These are phyloP conservation scores for Yamadazyma pseudoaaseri DNA, from an alignment of 1,139 yeast species.

Conservation along the genomic window DNA sequence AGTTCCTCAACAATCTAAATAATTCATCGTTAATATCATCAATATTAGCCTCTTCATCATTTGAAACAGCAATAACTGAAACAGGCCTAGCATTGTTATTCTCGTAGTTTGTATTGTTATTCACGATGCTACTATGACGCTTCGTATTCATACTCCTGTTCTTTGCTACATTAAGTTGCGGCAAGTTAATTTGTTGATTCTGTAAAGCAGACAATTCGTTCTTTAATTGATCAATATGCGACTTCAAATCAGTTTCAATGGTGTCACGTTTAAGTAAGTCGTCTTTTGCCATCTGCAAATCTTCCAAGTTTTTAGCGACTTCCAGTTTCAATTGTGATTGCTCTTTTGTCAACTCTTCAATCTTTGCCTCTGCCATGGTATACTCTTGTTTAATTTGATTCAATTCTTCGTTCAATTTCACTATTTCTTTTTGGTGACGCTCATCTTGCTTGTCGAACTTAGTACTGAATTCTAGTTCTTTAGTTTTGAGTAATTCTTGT, in stretches of 20 bases:
- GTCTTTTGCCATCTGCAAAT: slow-evolving; percentile 61
- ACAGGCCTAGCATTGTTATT: slow-evolving; percentile 43
- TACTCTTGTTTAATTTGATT: slow-evolving; percentile 57
- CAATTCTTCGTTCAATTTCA: slow-evolving; percentile 57
- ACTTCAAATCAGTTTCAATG: slow-evolving; percentile 67
- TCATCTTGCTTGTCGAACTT: slow-evolving; percentile 44
- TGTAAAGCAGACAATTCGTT: slow-evolving; percentile 58
- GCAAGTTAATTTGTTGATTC: slow-evolving; percentile 25
- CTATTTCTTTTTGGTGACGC: slow-evolving; percentile 52
- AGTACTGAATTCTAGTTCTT: slow-evolving; percentile 55
- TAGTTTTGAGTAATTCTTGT: slow-evolving; percentile 54
- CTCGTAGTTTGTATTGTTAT: slow-evolving; percentile 35
- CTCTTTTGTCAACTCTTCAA: slow-evolving; percentile 62
- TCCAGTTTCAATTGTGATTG: slow-evolving; percentile 66
- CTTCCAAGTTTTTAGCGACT: slow-evolving; percentile 58
- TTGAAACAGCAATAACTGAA: slow-evolving; percentile 57
- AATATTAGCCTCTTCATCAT: slow-evolving; percentile 55
- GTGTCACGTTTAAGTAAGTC: slow-evolving; percentile 63
- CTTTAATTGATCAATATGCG: slow-evolving; percentile 68
- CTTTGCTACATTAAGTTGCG: slow-evolving; percentile 25
- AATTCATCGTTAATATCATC: slow-evolving; percentile 75
- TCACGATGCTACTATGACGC: slow-evolving; percentile 38
- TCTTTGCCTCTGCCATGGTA: slow-evolving; percentile 58
- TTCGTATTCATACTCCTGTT: slow-evolving; percentile 30
- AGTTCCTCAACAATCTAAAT: slow-evolving; percentile 72